Evolutionary conservation across 2,329 filamentous ascomycete genomes (phyloP), one percentile per base, ranked within the genome.

Genomic region (Apiospora sp.): DNA sequence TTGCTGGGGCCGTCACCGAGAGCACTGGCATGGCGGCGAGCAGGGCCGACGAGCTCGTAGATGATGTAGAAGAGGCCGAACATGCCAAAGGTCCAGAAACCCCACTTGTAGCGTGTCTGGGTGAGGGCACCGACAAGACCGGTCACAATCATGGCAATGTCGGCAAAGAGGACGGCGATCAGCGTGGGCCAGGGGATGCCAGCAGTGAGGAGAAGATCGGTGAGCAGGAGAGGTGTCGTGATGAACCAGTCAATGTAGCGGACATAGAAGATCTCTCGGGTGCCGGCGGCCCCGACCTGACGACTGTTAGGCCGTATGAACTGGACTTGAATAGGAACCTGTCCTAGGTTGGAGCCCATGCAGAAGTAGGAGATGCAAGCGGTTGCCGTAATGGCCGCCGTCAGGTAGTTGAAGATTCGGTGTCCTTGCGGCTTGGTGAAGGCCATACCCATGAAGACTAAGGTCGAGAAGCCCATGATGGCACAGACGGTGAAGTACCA

Each of bases 101-200:
- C 90, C 90, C 89, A 93, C 78, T 93, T 93, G 84, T 93, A 93
- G 2, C 82, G 83, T 12, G 87, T 89, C 22, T 81, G 79, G 4
- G 92, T 89, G 1, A 93, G 86, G 3, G 92, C 90, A 41, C 92
- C 92, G 24, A 93, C 86, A 7, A 93, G 86, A 34, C 90, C 90
- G 30, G 88, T 89, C n/a, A 92, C 83, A 68, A 93, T 87, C 90
- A 93, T 92, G 76, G 93, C 84, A 77, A 88, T 84, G 74, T 92
- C 90, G 3, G 92, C 85, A 6, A 93, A 82, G 10, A 93, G 83
- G 1, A 89, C 87, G 77, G 87, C 89, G 51, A 92, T 78, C 41
- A 92, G 89, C 1, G 89, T 91, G 0, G 91, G 89, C 82, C 88
- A 91, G 27, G 91, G 91, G 73, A 92, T 83, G 46, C 89, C 91